Evolutionary conservation across 2,329 filamentous ascomycete genomes (phyloP).

Genomic region (Calonectria pseudoreteaudii): DNA sequence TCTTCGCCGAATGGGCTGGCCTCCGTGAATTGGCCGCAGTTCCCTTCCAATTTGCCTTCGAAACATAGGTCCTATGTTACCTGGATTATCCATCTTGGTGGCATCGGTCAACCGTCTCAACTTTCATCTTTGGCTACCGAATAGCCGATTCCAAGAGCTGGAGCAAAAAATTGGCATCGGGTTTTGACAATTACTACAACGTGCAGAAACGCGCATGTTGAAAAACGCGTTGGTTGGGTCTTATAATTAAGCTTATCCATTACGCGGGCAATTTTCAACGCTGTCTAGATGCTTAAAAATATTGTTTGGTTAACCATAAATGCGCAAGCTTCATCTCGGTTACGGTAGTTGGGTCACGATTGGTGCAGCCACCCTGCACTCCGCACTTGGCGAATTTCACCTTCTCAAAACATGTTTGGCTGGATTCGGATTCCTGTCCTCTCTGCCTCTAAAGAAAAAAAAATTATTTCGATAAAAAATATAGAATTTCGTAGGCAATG

Average conservation of each 20-base stretch:
- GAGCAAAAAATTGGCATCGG: background rate
- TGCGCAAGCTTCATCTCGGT: conserved; percentile 1
- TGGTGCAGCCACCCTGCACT: background rate
- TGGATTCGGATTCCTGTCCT: background rate
- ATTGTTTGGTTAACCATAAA: background rate
- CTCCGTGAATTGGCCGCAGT: background rate
- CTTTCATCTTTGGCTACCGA: background rate
- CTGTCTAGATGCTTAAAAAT: background rate
- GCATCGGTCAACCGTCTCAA: background rate
- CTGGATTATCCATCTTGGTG: background rate
- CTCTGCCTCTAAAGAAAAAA: no score
- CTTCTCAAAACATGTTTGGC: background rate
- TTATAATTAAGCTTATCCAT: background rate
- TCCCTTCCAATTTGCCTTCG: background rate
- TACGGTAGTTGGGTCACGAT: background rate
- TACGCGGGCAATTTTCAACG: background rate
- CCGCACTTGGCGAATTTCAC: background rate
- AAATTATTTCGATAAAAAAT: no score
- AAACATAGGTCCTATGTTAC: background rate
- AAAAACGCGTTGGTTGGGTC: background rate
- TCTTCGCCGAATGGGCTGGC: background rate
- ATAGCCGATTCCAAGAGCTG: background rate
- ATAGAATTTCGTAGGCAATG: no score
- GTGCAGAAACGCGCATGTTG: background rate
- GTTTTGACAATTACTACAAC: background rate